Evolutionary conservation across 2,329 filamentous ascomycete species (phyloP), one percentile per base, ranked within the genome.

Genomic region (Alternaria tenuissima): DNA sequence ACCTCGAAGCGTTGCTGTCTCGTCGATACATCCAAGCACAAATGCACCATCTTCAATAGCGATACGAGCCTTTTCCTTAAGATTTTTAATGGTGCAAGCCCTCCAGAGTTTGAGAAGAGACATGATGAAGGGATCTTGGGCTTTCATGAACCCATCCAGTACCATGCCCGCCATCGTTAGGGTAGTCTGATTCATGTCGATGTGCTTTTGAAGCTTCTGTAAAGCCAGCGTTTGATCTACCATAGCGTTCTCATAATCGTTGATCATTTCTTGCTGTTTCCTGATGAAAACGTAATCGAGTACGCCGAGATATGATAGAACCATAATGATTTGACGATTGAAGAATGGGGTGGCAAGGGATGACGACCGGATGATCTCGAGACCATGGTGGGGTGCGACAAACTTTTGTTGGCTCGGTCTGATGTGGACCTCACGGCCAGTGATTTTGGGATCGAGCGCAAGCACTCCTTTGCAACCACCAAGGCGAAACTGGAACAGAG

Each of bases 21-120:
- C 95, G 67, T 99, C 95, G 6, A 94, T 87, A 63, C 92, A 93
- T 3, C 94, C 95, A 7, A 98, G 86, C 0, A 98, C 84, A 73
- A 96, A 96, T 0, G 93, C 94, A 1, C 94, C 93, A 59, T 94
- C 80, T 7, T 93, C 88, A 9, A 99, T 86, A 2, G 88, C 84
- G 43, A 99, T 92, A 28, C 91, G 90, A 0, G 94, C 93, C 70
- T 97, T 98, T 68, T 98, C 93, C 69, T 97, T 97, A 18, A 99
- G 85, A 12, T 91, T 86, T 72, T 96, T 97, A 67, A 97, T 87
- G 1, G 90, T 92, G 91, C 92, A 98, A 1, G 92, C 87, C 63
- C 91, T 86, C 94, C 95, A 99, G 0, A 98, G 83, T 36, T 88
- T 86, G 11, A 99, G 81, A 8, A 97, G 78, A 0, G 93, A 93